Evolutionary conservation across 1,139 yeast genomes (phyloP).

Genomic region (Debaryomyces robertsiae): DNA sequence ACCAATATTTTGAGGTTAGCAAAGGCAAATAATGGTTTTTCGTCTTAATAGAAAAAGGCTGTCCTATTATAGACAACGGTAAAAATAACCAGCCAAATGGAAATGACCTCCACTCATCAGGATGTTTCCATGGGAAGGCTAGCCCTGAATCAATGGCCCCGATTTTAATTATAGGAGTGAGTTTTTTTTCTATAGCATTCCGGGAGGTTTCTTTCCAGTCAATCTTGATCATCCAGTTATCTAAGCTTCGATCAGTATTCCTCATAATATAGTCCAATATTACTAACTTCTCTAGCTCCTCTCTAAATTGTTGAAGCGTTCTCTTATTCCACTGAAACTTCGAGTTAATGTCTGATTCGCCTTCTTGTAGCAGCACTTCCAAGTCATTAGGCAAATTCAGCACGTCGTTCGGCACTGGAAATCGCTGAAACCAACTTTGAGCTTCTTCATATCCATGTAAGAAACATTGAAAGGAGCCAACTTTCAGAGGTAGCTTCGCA

Average conservation of each 20-base stretch:
- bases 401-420: conserved; percentile 56
- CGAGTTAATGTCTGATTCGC: conserved; percentile 17
- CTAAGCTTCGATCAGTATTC: conserved; percentile 74
- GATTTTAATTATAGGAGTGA: conserved; percentile 48
- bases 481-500: conserved; percentile 44
- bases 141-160: conserved; percentile 82
- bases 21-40: conserved; percentile 60
- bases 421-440: conserved; percentile 53
- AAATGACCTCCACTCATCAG: conserved; percentile 80
- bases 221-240: conserved; percentile 76
- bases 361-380: conserved; percentile 21
- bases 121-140: conserved; percentile 82
- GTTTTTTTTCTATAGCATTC: conserved; percentile 13
- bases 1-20: conserved; percentile 66
- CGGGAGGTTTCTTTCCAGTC: conserved; percentile 41
- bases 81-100: conserved; percentile 80
- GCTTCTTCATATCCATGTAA: conserved; percentile 64
- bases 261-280: conserved; percentile 72
- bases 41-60: conserved; percentile 62
- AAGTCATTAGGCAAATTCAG: conserved; percentile 23
- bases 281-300: conserved; percentile 69
- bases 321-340: conserved; percentile 58
- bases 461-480: conserved; percentile 71
- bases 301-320: conserved; percentile 53
- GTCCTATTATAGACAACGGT: conserved; percentile 65